Conservation (phyloP, 2,329 filamentous ascomycete genomes). For the Exserohilum rostratum region DNA sequence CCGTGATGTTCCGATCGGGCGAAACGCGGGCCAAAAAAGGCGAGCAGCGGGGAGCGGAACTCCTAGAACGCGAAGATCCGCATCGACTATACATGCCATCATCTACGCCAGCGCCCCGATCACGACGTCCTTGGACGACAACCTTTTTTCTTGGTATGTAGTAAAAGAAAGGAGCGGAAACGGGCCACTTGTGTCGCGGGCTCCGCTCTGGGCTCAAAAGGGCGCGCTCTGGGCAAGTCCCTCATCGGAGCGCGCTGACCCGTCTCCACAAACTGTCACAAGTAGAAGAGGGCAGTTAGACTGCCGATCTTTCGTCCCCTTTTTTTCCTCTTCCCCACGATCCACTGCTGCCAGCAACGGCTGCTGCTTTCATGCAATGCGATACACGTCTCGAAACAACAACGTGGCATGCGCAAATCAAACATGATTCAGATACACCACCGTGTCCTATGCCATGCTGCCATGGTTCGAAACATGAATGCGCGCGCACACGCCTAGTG, state of each 20-base stretch:
- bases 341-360: slow-evolving; percentile 7
- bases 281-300: slow-evolving; percentile 16
- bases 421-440: slow-evolving; percentile 8
- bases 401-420: slow-evolving; percentile 8
- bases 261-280: slow-evolving; percentile 23
- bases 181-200: not conserved
- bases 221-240: too few relatives aligned
- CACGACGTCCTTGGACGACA: too few relatives aligned
- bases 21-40: slow-evolving; percentile 23
- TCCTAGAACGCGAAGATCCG: slow-evolving; percentile 14
- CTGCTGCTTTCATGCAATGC: not conserved
- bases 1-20: slow-evolving; percentile 25
- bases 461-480: not conserved
- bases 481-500: not conserved
- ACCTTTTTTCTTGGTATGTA: too few relatives aligned
- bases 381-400: slow-evolving; percentile 18
- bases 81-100: not conserved
- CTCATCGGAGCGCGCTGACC: slow-evolving; percentile 13
- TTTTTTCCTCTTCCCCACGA: slow-evolving; percentile 17
- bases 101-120: not conserved
- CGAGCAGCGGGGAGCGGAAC: slow-evolving; percentile 13
- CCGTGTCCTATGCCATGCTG: not conserved
- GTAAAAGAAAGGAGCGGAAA: too few relatives aligned
- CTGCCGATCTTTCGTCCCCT: slow-evolving; percentile 21
- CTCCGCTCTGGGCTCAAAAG: not conserved